Percentiles rank a stretch among this genome's conserved stretches.
Conservation (phyloP, 441 rosid genomes). For the Populus tomentosa region DNA sequence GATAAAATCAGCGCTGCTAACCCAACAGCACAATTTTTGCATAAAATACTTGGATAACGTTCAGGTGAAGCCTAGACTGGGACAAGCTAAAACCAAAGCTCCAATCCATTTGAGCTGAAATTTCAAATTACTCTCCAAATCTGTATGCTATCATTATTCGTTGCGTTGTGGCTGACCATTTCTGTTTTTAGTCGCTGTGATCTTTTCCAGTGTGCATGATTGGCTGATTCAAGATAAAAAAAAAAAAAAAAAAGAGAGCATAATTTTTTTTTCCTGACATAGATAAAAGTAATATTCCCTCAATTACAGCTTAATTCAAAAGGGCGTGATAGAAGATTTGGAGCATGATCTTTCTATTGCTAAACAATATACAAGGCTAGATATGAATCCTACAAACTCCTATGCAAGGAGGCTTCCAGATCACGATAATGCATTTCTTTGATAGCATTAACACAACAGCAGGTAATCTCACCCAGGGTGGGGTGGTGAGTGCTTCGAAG, state of each 20-base stretch:
- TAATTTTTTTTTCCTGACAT: not conserved
- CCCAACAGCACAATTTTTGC: not conserved
- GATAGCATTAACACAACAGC: not conserved
- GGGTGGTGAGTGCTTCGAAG: not conserved
- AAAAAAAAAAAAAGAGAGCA: no score
- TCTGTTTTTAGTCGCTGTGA: no score
- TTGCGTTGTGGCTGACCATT: no score
- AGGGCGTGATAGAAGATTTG: constrained; percentile 23
- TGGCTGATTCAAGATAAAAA: not conserved
- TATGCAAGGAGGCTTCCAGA: constrained; percentile 1
- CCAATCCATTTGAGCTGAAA: not conserved
- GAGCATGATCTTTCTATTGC: constrained; percentile 29
- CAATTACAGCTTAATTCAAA: constrained; percentile 12
- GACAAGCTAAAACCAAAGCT: not conserved
- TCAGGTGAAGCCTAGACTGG: not conserved
- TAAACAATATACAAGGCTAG: constrained; percentile 35
- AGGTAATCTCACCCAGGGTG: not conserved
- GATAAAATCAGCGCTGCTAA: not conserved
- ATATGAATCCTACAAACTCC: constrained; percentile 12
- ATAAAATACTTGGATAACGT: not conserved
- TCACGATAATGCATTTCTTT: not conserved
- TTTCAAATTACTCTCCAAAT: not conserved
- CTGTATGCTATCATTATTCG: not conserved
- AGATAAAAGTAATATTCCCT: not conserved
- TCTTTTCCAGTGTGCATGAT: not conserved